Base-by-base conservation (phyloP, 192 early-diverging fungal genomes). In the Oehlia diaphana region DNA sequence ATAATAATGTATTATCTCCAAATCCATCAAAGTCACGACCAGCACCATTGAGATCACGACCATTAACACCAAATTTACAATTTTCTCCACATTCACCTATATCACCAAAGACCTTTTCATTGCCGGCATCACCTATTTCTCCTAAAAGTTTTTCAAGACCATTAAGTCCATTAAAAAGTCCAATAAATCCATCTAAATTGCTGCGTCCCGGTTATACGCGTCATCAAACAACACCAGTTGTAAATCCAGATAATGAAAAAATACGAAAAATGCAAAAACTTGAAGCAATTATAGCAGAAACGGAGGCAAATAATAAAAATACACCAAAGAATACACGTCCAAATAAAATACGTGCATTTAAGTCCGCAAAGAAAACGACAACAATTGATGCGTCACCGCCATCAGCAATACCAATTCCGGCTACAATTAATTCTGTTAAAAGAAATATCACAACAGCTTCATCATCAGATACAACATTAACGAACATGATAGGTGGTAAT, bases 251-350 rank as follows among this genome's bases (percentile, higher is more conserved):
- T 44, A 8, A 6, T 6, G 37, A 70, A 44, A 70, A n/a, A 42
- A 19, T 70, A 19, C 13, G 68, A 70, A 70, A 70, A 31, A 70
- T 70, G 68, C 39, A 70, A 44, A 42, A 33, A 39, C 21, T 70
- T 21, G 68, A 70, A n/a, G 37, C 33, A 39, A 70, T 70, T 39
- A 16, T 70, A 44, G 37, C 33, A n/a, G 9, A n/a, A 70, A 9
- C 68, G 2, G 68, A 70, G n/a, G 35, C 37, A 44, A n/a, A 47
- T 9, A 70, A 70, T 42, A 33, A 67, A 67, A 28, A 28, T 26
- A 4, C 0, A 16, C 6, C 9, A 31, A 9, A 10, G 14, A 68
- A 42, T 21, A n/a, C 31, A 37, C 37, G 68, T n/a, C 21, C 4
- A 39, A 37, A 3, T 39, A 70, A 70, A 70, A 70, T 33, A 12